Evolutionary conservation across 305 asterid species (phyloP), one percentile per base, ranked within the genome.

Genomic region (Petunia hybrid): DNA sequence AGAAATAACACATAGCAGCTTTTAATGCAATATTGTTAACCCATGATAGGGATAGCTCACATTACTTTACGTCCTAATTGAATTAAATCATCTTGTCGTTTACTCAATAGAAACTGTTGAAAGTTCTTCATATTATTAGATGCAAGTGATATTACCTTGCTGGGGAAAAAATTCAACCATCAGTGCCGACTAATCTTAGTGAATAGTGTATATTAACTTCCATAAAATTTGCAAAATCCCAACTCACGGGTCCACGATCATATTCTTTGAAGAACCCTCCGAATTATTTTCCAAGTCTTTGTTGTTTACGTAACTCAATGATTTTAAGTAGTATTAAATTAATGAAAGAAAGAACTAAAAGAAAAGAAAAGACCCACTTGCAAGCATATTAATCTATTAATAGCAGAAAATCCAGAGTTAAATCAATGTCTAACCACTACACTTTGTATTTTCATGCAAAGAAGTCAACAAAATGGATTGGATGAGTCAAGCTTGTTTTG

Each of bases 401-500:
- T n/a, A 57, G 66, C 66, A 63, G 7, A 48, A 60, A 79, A 61
- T 60, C 3, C 39, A 68, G 42, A 36, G 46, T 14, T 42, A 60
- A 46, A 74, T 56, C 64, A 42, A n/a, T 77, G 60, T 4, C n/a
- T 53, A 83, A 83, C 86, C 8, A 74, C 83, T 81, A 22, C 71
- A 36, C 71, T 56, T 85, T 81, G 85, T 79, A 53, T 71, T 81
- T 74, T 53, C 55, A 79, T 85, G 80, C 82, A 16, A 69, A 41
- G 5, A 83, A 85, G 86, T 85, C 86, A 83, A 83, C 81, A 77
- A 51, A 80, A 53, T 84, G 51, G 76, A 59, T 51, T 68, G 22
- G 41, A 4, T 12, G n/a, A 62, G 51, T 61, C 69, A 22, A 74
- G 63, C 35, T 74, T 74, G 42, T 53, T 51, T 66, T 66, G 14